Evolutionary conservation across 2,329 filamentous ascomycete genomes (phyloP).

Genomic region (Dichotomopilus funicola): DNA sequence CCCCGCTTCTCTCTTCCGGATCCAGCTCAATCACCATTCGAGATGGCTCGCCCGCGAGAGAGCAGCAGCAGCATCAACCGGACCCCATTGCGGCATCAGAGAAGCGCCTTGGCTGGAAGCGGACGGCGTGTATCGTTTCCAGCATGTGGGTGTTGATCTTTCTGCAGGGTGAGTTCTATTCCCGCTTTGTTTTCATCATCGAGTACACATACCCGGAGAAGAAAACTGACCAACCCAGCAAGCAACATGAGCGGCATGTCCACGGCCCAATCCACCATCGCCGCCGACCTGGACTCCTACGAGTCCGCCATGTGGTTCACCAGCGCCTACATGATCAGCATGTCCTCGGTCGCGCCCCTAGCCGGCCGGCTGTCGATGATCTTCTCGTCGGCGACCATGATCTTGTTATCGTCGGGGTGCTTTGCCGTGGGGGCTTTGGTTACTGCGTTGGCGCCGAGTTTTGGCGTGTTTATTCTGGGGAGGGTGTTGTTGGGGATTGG

Average conservation of each 20-base stretch:
- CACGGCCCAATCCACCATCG: conserved; percentile 72
- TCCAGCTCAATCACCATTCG: conserved; percentile 19
- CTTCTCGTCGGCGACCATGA: conserved; percentile 61
- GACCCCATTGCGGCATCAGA: too few species aligned
- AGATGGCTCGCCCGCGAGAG: conserved; percentile 15
- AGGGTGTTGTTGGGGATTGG: conserved; percentile 63
- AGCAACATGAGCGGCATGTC: conserved; percentile 75
- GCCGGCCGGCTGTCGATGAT: conserved; percentile 66
- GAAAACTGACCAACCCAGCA: conserved; percentile 31
- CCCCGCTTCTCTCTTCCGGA: conserved; percentile 26
- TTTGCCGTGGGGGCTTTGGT: conserved; percentile 58
- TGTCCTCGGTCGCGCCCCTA: conserved; percentile 60
- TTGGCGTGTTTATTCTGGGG: conserved; percentile 61
- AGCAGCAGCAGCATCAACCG: too few species aligned
- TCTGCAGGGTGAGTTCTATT: conserved; percentile 43
- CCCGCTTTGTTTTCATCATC: background rate
- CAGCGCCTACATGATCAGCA: conserved; percentile 61
- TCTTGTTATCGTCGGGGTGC: conserved; percentile 53
- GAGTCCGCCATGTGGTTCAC: conserved; percentile 74
- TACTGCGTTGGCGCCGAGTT: conserved; percentile 53
- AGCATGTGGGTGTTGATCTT: conserved; percentile 54
- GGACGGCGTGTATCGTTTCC: conserved; percentile 41
- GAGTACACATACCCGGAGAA: background rate
- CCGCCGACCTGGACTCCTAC: conserved; percentile 67
- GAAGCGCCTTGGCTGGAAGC: conserved; percentile 25